A percentile compares a stretch with the other conserved stretches of the same genome.
phyloP scores from a whole-genome alignment of 257 asterid genomes.

The Petrea volubilis region DNA sequence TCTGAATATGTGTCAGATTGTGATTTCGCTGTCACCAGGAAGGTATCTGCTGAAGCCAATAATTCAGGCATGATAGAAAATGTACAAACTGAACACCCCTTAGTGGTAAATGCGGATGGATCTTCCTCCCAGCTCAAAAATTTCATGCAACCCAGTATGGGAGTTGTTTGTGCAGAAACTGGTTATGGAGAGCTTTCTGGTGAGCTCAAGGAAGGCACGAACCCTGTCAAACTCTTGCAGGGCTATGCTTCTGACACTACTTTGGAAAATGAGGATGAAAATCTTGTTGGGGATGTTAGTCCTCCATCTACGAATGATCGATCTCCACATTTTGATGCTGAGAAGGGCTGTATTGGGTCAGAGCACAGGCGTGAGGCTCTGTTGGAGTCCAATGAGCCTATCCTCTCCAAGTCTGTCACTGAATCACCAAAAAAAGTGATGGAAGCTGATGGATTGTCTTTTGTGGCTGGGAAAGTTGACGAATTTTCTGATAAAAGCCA shows the following conservation, averaged over 20 bases:
- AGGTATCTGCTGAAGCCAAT: conserved; percentile 32
- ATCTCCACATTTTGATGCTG: conserved; percentile 33
- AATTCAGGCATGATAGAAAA: conserved; percentile 23
- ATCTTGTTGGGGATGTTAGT: conserved; percentile 31
- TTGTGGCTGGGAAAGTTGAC: conserved; percentile 24
- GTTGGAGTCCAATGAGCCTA: conserved; percentile 25
- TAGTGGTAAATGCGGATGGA: conserved; percentile 23
- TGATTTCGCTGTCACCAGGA: conserved; percentile 21
- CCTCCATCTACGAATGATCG: conserved; percentile 30
- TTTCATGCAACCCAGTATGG: conserved; percentile 28
- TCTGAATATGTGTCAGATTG: conserved; percentile 23
- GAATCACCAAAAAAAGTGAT: conserved; percentile 32
- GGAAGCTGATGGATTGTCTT: conserved; percentile 33
- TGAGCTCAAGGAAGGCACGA: conserved; percentile 37
- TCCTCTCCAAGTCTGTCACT: conserved; percentile 18
- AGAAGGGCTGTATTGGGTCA: conserved; percentile 24
- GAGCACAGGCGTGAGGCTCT: conserved; percentile 18
- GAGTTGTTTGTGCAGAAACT: conserved; percentile 30
- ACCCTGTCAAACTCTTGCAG: conserved; percentile 57
- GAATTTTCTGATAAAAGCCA: conserved; percentile 28
- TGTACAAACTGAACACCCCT: conserved; percentile 29
- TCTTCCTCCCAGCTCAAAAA: conserved; percentile 27
- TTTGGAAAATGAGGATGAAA: conserved; percentile 45
- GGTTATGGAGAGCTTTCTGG: conserved; percentile 41
- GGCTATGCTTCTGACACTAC: conserved; percentile 56